These are phyloP conservation scores for Tillandsia fasciculata DNA, from an alignment of 176 grass and related monocot genomes.

Conservation along the genomic window DNA sequence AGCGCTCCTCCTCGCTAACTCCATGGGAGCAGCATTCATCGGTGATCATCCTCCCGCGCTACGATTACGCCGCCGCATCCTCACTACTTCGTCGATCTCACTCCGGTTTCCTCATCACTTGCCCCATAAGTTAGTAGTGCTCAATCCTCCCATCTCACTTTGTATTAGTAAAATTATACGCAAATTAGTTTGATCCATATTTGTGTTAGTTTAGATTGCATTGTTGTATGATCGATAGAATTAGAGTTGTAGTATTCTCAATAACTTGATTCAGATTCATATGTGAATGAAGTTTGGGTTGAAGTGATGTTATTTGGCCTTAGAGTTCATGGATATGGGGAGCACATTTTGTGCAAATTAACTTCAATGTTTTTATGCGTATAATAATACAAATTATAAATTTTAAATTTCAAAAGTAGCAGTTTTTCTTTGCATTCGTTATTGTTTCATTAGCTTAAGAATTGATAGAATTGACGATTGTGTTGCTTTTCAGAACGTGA, in stretches of 20 bases:
- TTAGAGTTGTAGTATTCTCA: too few relatives aligned
- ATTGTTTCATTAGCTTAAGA: slow-evolving; percentile 8
- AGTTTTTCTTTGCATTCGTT: slow-evolving; percentile 2
- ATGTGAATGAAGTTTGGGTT: too few relatives aligned
- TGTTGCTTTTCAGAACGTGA: slow-evolving; percentile 56
- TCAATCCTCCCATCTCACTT: neutral
- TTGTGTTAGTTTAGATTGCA: neutral
- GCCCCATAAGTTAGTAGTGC: slow-evolving; percentile 70
- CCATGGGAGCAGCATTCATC: slow-evolving; percentile 86
- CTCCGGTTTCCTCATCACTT: slow-evolving; percentile 98
- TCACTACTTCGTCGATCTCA: slow-evolving; percentile 58
- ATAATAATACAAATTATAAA: too few relatives aligned
- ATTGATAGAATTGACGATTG: slow-evolving; percentile 1
- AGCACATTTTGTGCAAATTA: too few relatives aligned
- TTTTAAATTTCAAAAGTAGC: neutral
- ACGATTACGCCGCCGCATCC: slow-evolving; percentile 68
- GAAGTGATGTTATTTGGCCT: too few relatives aligned
- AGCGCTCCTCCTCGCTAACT: slow-evolving; percentile 13
- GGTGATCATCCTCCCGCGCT: slow-evolving; percentile 86
- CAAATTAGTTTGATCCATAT: neutral
- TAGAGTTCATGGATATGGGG: too few relatives aligned
- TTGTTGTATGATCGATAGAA: neutral
- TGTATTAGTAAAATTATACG: neutral
- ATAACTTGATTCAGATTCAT: too few relatives aligned
- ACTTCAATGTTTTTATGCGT: too few relatives aligned